These are phyloP conservation scores for Hymenoscyphus occultus DNA, from an alignment of 2,329 filamentous ascomycete genomes.

Conservation along the genomic window DNA sequence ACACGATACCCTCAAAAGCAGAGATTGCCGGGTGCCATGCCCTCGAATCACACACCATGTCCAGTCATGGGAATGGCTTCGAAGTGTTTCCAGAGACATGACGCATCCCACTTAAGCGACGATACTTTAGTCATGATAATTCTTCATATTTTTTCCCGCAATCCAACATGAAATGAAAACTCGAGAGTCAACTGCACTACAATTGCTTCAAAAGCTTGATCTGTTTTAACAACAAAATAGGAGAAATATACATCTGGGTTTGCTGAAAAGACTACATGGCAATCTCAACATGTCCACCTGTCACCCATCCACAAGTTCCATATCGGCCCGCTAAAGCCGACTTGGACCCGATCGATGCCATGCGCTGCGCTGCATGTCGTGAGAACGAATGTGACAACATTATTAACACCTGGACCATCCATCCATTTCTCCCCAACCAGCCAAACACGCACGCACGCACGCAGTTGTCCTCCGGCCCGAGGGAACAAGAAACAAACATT, in stretches of 20 bases:
- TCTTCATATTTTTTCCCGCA: background rate
- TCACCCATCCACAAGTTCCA: background rate
- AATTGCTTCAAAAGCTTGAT: too few relatives aligned
- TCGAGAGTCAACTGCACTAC: too few relatives aligned
- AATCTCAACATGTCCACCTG: background rate
- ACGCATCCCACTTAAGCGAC: slow-evolving; percentile 1
- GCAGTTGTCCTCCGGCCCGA: background rate
- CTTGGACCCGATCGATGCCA: background rate
- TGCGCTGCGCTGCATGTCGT: background rate
- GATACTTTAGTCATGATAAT: background rate
- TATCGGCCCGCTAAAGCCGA: background rate
- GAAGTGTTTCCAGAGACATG: background rate
- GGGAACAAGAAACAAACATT: background rate
- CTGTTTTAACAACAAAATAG: background rate
- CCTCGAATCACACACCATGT: background rate
- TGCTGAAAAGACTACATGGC: background rate
- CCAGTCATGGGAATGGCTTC: background rate
- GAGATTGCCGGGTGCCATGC: background rate
- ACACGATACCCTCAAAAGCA: background rate
- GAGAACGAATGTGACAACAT: background rate
- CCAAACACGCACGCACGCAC: slow-evolving; percentile 1
- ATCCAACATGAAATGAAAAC: too few relatives aligned
- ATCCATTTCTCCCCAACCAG: background rate
- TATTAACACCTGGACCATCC: background rate
- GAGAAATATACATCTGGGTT: too few relatives aligned